Conservation (phyloP, 1,284 basidiomycete species). For the Mycena sp. region DNA sequence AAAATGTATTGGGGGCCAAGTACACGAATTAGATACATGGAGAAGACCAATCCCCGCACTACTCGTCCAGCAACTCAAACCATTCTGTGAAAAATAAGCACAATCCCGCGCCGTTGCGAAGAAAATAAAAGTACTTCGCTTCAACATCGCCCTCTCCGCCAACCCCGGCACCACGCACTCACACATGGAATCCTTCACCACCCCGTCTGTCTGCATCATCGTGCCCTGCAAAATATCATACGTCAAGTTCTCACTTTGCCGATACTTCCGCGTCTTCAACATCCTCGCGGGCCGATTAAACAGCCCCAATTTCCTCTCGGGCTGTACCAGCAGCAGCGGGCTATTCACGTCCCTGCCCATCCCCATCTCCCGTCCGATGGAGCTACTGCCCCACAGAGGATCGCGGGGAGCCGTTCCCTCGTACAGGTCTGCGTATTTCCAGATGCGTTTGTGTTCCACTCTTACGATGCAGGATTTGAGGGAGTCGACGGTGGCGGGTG, state of each 20-base stretch:
- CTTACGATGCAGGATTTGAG: conserved; percentile 14
- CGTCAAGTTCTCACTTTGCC: conserved; percentile 7
- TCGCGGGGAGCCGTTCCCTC: conserved; percentile 1
- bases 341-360: conserved; percentile 6
- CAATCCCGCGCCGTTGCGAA: conserved; percentile 9
- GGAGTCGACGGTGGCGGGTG: conserved; percentile 11
- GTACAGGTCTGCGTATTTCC: conserved; percentile 10
- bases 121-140: conserved; percentile 14
- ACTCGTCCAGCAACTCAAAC: conserved; percentile 14
- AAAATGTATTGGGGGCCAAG: no score
- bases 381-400: conserved; percentile 1
- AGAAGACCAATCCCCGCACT: conserved; percentile 9
- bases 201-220: conserved; percentile 12
- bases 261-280: conserved; percentile 8
- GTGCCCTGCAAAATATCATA: conserved; percentile 15
- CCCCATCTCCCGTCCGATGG: conserved; percentile 5
- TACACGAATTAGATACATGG: no score
- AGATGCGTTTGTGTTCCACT: conserved; percentile 5
- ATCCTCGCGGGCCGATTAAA: conserved; percentile 16
- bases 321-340: conserved; percentile 11
- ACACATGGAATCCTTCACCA: conserved; percentile 14
- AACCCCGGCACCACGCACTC: conserved; percentile 11
- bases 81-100: conserved; percentile 13
- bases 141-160: conserved; percentile 10
- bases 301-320: conserved; percentile 8